Evolutionary conservation across 371 early-diverging fungal species (phyloP).

Genomic region (Zychaea mexicana): DNA sequence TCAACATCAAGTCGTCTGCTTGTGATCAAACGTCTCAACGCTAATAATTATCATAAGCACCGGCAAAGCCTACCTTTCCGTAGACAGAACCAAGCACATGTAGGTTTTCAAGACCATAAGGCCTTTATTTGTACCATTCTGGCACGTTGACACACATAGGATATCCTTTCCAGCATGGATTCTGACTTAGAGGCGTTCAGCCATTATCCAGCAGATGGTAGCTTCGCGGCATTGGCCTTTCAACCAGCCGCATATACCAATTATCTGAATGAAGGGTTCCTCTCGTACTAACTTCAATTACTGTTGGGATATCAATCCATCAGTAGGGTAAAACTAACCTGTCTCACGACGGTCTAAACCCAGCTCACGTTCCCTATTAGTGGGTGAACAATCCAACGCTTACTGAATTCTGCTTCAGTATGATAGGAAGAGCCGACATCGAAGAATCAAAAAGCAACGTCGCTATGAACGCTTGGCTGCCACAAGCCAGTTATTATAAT

Average conservation of each 20-base stretch:
- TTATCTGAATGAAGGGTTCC: conserved; percentile 60
- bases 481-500: conserved; percentile 75
- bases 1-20: too few relatives aligned
- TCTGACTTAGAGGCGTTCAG: not conserved
- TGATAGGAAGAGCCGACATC: conserved; percentile 76
- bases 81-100: too few relatives aligned
- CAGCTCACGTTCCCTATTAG: conserved; percentile 74
- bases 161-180: not conserved
- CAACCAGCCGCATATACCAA: conserved; percentile 43
- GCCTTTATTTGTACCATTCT: not conserved
- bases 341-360: conserved; percentile 60
- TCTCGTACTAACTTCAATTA: conserved; percentile 67
- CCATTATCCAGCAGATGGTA: not conserved
- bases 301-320: conserved; percentile 48
- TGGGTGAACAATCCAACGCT: conserved; percentile 69
- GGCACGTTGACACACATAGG: not conserved
- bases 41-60: too few relatives aligned
- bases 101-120: not conserved
- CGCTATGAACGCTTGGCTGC: conserved; percentile 71
- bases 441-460: conserved; percentile 73
- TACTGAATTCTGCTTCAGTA: conserved; percentile 66
- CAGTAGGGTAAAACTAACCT: conserved; percentile 68
- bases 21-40: too few relatives aligned
- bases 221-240: not conserved
- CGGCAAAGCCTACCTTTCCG: too few relatives aligned